Base-by-base conservation (phyloP, 2,329 filamentous ascomycete genomes). In the Aspergillus pseudoterreus region DNA sequence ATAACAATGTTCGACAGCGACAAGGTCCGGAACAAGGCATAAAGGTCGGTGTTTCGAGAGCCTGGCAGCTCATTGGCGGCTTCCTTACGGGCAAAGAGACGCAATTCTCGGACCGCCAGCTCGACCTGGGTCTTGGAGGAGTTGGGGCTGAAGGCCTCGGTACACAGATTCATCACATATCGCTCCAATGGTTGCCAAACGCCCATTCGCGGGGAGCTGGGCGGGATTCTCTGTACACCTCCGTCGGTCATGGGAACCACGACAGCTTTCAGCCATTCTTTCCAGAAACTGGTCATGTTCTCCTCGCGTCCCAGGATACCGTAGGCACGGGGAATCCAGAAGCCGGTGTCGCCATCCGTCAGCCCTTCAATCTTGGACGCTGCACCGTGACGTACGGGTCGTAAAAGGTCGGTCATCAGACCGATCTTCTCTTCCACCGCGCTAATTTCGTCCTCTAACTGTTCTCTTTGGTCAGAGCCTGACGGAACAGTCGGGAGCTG, bases 301-400 rank as follows among this genome's bases (percentile, higher is more conserved):
- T 80, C 79, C 67, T 99, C 94, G 56, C 89, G 82, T 32, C 94
- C 94, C 56, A 99, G 78, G 55, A 99, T 86, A 52, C 94, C 94
- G 66, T 95, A 99, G 1, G 92, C 91, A 57, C 94, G 82, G 15
- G 94, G 94, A 46, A 90, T 91, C 94, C 94, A 99, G 54, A 97
- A 85, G 2, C 92, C 94, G 48, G 90, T 96, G 68, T 97, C 94
- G 41, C 92, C 92, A 58, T 95, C 90, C 0, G 92, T 97, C 55
- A 99, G 78, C 17, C 94, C 94, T 67, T 99, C 94, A 55, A 99
- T 99, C 74, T 96, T 97, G 46, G 92, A 92, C 27, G 94, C 92
- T 42, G 94, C 94, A 33, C 90, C 94, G 69, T 97, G 94, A 60
- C 94, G 83, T 60, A 99, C 84, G 14, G 94, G 94, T 53, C 92